Evolutionary conservation across 805 yeast genomes (phyloP).

Genomic region (Starmera dryadoides): DNA sequence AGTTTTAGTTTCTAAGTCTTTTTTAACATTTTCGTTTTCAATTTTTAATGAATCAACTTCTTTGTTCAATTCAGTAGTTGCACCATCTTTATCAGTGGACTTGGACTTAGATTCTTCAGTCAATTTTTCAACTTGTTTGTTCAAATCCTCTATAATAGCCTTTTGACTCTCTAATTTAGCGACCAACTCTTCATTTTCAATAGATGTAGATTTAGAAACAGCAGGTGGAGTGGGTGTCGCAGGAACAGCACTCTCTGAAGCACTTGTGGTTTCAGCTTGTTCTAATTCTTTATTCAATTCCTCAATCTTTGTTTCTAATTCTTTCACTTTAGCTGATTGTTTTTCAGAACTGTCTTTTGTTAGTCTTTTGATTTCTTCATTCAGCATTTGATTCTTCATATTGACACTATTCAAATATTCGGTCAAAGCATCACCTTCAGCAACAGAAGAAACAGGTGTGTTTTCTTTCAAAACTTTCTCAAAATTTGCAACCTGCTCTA

Average conservation of each 20-base stretch:
- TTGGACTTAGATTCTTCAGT: neutral
- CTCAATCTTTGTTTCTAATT: slow-evolving; percentile 5
- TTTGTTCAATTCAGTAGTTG: neutral
- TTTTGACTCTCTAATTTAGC: neutral
- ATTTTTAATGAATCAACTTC: neutral
- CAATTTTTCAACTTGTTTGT: slow-evolving; percentile 3
- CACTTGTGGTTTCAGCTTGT: neutral
- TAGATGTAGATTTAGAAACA: too few relatives aligned
- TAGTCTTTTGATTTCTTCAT: slow-evolving; percentile 52
- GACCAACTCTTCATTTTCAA: neutral
- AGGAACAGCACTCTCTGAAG: neutral
- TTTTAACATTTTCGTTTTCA: neutral
- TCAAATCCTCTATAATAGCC: slow-evolving; percentile 1
- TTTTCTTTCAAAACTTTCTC: slow-evolving; percentile 68
- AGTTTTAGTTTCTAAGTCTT: neutral
- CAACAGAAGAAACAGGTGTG: slow-evolving; percentile 73
- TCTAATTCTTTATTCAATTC: neutral
- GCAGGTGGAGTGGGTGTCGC: neutral
- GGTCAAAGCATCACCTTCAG: slow-evolving; percentile 63
- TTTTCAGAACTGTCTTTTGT: slow-evolving; percentile 7
- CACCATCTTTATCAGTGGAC: neutral
- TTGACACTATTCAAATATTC: slow-evolving; percentile 62
- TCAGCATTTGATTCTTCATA: slow-evolving; percentile 52
- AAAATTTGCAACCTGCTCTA: slow-evolving; percentile 49
- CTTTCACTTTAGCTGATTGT: slow-evolving; percentile 1